Percentiles rank a stretch among this genome's conserved stretches.
Evolutionary conservation across 2,329 filamentous ascomycete species (phyloP).

Genomic region (Colletotrichum sp.): DNA sequence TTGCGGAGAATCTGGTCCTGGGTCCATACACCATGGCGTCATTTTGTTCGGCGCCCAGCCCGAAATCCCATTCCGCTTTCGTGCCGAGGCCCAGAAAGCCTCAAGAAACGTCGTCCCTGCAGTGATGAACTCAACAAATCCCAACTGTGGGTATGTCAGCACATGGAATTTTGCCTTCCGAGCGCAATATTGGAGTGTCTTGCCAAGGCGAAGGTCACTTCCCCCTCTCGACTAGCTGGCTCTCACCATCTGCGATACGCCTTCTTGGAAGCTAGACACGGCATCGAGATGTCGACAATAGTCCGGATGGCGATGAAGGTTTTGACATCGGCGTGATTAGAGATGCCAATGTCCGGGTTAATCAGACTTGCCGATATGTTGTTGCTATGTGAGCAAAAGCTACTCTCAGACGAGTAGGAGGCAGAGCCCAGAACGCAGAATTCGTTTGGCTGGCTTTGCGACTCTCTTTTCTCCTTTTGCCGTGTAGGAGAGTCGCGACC

Average conservation of each 20-base stretch:
- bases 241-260: not conserved
- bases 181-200: not conserved
- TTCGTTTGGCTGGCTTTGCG: not conserved
- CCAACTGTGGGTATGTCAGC: not conserved
- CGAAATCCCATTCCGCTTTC: not conserved
- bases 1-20: not conserved
- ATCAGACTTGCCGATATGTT: not conserved
- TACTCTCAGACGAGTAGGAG: not conserved
- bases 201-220: not conserved
- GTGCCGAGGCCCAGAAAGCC: not conserved
- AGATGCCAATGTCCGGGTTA: not conserved
- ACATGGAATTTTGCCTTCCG: not conserved
- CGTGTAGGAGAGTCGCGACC: accelerated
- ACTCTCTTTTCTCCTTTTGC: not conserved
- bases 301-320: not conserved
- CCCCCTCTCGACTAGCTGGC: not conserved
- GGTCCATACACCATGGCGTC: not conserved
- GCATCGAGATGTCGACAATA: not conserved
- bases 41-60: not conserved
- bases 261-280: not conserved
- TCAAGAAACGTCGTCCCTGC: not conserved
- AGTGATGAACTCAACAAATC: not conserved
- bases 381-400: not conserved
- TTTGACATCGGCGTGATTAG: not conserved
- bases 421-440: not conserved